Evolutionary conservation across 768 basidiomycete genomes (phyloP).

Genomic region (Termitomyces heimii): DNA sequence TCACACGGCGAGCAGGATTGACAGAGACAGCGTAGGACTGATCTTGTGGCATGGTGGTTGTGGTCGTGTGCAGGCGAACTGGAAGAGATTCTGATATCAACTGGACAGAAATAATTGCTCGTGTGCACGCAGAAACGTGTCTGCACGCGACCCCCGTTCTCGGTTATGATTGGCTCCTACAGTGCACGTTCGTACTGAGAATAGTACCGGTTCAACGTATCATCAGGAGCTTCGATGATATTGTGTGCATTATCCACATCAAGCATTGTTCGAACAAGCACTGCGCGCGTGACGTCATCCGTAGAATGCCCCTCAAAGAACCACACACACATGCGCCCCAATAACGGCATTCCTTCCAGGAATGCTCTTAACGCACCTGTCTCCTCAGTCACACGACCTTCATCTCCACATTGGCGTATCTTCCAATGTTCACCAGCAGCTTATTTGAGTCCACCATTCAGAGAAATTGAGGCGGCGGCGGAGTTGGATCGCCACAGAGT

Average conservation of each 20-base stretch:
- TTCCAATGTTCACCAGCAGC: neutral
- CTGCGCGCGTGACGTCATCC: neutral
- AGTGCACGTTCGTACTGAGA: constrained; percentile 23
- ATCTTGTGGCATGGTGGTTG: neutral
- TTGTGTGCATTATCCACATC: neutral
- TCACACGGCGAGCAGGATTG: constrained; percentile 34
- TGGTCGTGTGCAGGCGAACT: neutral
- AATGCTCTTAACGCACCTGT: neutral
- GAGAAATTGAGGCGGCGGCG: neutral
- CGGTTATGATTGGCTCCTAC: constrained; percentile 21
- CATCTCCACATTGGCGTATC: neutral
- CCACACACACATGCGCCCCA: neutral
- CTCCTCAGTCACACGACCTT: neutral
- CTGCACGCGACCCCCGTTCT: constrained; percentile 25
- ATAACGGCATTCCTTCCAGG: neutral
- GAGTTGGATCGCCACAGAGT: neutral
- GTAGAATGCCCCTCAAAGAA: neutral
- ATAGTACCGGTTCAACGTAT: neutral
- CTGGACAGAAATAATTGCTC: constrained; percentile 11
- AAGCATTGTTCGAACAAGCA: neutral
- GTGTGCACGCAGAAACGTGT: constrained; percentile 29
- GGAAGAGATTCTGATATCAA: neutral
- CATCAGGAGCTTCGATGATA: neutral
- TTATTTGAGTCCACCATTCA: neutral
- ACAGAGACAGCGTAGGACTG: constrained; percentile 25